These are phyloP conservation scores for Trichoderma koningii DNA, from an alignment of 2,329 filamentous ascomycete species.

Conservation along the genomic window DNA sequence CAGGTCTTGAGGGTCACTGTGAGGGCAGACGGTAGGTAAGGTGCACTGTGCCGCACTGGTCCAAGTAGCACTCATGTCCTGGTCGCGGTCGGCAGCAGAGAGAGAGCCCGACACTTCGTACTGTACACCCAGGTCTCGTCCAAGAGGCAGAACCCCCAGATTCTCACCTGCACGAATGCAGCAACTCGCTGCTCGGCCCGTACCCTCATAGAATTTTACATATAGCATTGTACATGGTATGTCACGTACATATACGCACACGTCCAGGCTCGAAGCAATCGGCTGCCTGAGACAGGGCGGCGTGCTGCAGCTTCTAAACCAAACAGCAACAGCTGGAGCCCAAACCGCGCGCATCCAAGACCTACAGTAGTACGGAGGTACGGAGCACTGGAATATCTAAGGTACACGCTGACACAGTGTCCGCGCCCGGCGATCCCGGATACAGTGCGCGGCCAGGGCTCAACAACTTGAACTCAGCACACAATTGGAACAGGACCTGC, in stretches of 20 bases:
- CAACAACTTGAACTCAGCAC: too few relatives aligned
- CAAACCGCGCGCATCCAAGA: constrained; percentile 12
- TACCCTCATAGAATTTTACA: not conserved
- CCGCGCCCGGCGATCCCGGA: not conserved
- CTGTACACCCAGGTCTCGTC: not conserved
- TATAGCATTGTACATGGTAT: not conserved
- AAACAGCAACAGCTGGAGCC: too few relatives aligned
- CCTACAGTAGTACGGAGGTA: not conserved
- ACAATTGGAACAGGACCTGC: not conserved
- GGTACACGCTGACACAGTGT: constrained; percentile 6
- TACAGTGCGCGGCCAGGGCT: not conserved
- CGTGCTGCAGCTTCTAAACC: not conserved
- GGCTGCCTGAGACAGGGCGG: not conserved
- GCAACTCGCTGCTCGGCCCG: not conserved
- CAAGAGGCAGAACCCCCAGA: not conserved
- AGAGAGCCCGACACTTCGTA: not conserved
- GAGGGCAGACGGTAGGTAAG: too few relatives aligned
- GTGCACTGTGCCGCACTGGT: not conserved
- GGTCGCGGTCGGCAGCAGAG: not conserved
- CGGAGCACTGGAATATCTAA: not conserved
- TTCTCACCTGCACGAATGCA: constrained; percentile 14
- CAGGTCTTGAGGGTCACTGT: not conserved
- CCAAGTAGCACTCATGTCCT: too few relatives aligned
- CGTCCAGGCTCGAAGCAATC: not conserved
- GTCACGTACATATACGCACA: not conserved